phyloP scores from a whole-genome alignment of 1,284 basidiomycete genomes.

The Ceratobasidium sp. region DNA sequence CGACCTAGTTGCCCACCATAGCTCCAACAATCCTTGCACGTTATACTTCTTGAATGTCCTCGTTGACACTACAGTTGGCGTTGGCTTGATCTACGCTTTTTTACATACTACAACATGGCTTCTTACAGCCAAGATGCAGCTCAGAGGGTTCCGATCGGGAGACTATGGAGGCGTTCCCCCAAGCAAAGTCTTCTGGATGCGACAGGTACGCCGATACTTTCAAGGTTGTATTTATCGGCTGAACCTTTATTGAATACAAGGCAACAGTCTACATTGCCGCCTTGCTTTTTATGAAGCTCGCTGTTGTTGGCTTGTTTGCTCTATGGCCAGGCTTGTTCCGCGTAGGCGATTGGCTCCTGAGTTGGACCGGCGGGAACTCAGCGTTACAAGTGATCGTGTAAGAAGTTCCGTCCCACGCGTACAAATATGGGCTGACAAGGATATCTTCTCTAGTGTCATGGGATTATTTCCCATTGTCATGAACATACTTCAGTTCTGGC shows the following conservation, averaged over 20 bases:
- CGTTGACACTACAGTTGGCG: conserved; percentile 93
- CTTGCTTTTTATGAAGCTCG: conserved; percentile 90
- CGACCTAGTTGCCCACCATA: conserved; percentile 73
- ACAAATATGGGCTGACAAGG: conserved; percentile 8
- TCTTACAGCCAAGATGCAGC: conserved; percentile 72
- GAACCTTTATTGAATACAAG: not conserved
- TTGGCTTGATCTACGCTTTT: conserved; percentile 85
- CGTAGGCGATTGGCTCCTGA: conserved; percentile 85
- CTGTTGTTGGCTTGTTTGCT: conserved; percentile 82
- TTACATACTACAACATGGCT: conserved; percentile 79
- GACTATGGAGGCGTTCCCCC: conserved; percentile 85
- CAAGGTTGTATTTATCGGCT: not conserved
- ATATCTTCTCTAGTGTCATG: conserved; percentile 74
- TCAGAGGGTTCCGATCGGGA: conserved; percentile 88
- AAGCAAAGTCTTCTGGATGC: conserved; percentile 77
- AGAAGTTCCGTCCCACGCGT: conserved; percentile 55
- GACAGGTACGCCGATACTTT: conserved; percentile 64
- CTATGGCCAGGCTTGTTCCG: conserved; percentile 79
- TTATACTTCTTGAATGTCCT: conserved; percentile 95
- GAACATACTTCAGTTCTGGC: conserved; percentile 92
- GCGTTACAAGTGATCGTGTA: conserved; percentile 87
- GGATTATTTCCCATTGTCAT: conserved; percentile 93
- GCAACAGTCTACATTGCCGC: conserved; percentile 87
- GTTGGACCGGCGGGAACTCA: conserved; percentile 79
- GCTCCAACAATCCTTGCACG: conserved; percentile 87